These are phyloP conservation scores for Microbotryomycetes sp. DNA, from an alignment of 1,284 basidiomycete species.

Conservation along the genomic window DNA sequence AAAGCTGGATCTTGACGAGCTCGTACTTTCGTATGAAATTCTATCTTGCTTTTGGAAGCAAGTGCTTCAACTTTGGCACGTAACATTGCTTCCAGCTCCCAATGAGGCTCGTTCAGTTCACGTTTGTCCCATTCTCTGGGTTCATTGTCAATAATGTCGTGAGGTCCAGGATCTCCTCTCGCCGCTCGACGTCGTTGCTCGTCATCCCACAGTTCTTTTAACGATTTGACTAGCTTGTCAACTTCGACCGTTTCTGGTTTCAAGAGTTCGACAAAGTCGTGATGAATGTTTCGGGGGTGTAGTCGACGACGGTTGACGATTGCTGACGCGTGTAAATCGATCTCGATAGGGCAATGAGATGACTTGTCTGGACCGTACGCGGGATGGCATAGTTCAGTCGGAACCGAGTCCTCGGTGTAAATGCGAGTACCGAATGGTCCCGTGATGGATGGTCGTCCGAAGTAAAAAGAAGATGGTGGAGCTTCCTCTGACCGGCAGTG, in stretches of 20 bases:
- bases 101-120: slow-evolving; percentile 1
- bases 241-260: slow-evolving; percentile 48
- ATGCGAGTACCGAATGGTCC: slow-evolving; percentile 15
- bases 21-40: neutral
- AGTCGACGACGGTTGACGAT: slow-evolving; percentile 76
- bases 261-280: slow-evolving; percentile 60
- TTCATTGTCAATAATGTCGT: slow-evolving; percentile 17
- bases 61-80: slow-evolving; percentile 8
- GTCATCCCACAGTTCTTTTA: slow-evolving; percentile 92
- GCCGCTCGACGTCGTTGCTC: slow-evolving; percentile 65
- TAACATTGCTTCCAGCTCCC: slow-evolving; percentile 10
- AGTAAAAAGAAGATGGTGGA: slow-evolving; percentile 14
- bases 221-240: slow-evolving; percentile 76
- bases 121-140: slow-evolving; percentile 18
- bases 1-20: slow-evolving; percentile 19
- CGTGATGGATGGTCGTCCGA: slow-evolving; percentile 17
- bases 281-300: slow-evolving; percentile 62
- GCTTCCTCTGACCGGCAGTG: neutral
- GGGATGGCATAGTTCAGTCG: slow-evolving; percentile 7
- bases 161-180: slow-evolving; percentile 47
- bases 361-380: slow-evolving; percentile 18
- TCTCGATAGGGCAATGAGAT: slow-evolving; percentile 55
- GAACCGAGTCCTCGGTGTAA: slow-evolving; percentile 25
- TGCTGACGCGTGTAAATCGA: slow-evolving; percentile 71
- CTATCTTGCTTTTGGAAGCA: slow-evolving; percentile 7